Conservation (phyloP, 2,329 filamentous ascomycete genomes). For the Fusarium odoratissimum region DNA sequence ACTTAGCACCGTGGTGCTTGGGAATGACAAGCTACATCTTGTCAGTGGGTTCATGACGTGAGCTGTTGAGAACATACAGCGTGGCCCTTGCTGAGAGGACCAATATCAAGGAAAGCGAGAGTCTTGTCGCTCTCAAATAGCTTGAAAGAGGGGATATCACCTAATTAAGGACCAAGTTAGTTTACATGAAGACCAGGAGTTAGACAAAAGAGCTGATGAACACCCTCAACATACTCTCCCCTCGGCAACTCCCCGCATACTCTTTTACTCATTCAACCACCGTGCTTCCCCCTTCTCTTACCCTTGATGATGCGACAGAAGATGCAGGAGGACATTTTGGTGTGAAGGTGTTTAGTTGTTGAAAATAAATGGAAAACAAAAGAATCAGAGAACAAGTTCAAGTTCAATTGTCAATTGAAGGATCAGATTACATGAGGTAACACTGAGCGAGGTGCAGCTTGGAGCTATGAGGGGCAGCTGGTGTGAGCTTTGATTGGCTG, state of each 20-base stretch:
- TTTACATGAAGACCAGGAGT: neutral
- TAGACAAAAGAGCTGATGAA: constrained; percentile 11
- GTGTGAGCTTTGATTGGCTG: neutral
- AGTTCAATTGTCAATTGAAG: neutral
- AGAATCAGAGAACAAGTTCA: neutral
- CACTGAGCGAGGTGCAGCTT: constrained; percentile 1
- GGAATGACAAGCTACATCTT: constrained; percentile 86
- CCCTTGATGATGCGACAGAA: constrained; percentile 99
- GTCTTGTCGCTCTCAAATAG: constrained; percentile 95
- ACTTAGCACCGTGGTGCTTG: constrained; percentile 92
- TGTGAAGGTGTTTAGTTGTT: neutral
- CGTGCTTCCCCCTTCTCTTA: constrained; percentile 41
- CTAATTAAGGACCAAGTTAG: constrained; percentile 57
- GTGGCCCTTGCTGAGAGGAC: constrained; percentile 87
- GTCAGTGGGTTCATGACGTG: constrained; percentile 10
- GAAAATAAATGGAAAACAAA: neutral
- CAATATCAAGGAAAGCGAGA: constrained; percentile 95
- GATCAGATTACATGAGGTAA: neutral
- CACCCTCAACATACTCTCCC: constrained; percentile 34
- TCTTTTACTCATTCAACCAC: neutral
- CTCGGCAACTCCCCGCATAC: constrained; percentile 4
- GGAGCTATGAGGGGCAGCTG: neutral
- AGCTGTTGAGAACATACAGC: constrained; percentile 69
- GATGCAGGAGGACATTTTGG: constrained; percentile 71
- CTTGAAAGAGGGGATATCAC: constrained; percentile 96